These are phyloP conservation scores for Vitis rupestris DNA, from an alignment of 164 flowering plant species.

Conservation along the genomic window DNA sequence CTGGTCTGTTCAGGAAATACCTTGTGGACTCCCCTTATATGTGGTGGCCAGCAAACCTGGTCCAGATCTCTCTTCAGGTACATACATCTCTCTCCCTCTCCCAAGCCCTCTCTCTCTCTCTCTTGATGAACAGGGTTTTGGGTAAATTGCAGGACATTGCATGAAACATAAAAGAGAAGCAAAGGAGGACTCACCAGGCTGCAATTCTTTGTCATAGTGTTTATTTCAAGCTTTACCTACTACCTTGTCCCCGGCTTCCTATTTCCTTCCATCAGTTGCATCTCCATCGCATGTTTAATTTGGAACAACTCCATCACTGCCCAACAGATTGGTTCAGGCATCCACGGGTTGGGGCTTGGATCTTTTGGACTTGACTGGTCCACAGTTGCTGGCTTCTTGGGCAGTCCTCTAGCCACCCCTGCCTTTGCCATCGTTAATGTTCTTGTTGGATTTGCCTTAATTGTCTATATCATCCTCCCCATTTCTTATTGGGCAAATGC, in stretches of 20 bases:
- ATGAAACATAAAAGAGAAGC: conserved; percentile 47
- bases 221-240: conserved; percentile 52
- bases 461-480: conserved; percentile 49
- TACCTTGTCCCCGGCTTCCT: conserved; percentile 53
- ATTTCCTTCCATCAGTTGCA: conserved; percentile 42
- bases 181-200: conserved; percentile 48
- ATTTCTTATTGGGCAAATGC: conserved; percentile 48
- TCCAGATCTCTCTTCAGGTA: conserved; percentile 43
- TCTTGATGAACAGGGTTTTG: background rate
- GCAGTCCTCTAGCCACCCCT: conserved; percentile 60
- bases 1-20: conserved; percentile 54
- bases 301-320: conserved; percentile 53
- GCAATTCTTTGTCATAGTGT: conserved; percentile 56
- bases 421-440: conserved; percentile 49
- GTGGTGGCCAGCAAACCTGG: conserved; percentile 42
- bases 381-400: conserved; percentile 38
- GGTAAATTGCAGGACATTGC: conserved; percentile 42
- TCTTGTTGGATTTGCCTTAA: conserved; percentile 45
- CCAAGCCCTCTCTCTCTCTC: background rate
- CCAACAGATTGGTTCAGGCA: conserved; percentile 69
- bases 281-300: conserved; percentile 55
- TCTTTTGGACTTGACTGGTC: conserved; percentile 65
- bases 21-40: conserved; percentile 48
- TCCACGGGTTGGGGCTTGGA: conserved; percentile 56
- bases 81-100: background rate